phyloP scores from a whole-genome alignment of 345 rosid species.

The Trapa bicornis region DNA sequence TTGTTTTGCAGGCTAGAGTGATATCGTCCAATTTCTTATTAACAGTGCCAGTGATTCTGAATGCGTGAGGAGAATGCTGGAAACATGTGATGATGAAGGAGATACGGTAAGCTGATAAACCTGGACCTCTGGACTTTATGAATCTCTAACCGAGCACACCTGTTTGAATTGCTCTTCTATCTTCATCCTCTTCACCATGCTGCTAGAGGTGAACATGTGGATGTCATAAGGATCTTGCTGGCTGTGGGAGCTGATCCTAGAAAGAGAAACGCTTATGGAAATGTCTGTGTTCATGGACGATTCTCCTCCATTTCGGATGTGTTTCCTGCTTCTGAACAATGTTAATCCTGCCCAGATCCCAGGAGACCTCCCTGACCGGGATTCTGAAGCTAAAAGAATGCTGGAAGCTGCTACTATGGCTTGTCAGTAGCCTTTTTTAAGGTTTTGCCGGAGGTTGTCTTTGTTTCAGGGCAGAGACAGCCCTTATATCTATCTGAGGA shows the following conservation, averaged over 20 bases:
- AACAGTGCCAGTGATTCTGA: slow-evolving; percentile 35
- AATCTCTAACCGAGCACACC: not conserved
- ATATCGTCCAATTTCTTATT: slow-evolving; percentile 53
- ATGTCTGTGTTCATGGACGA: slow-evolving; percentile 32
- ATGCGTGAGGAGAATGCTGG: slow-evolving; percentile 53
- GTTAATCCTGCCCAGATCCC: slow-evolving; percentile 8
- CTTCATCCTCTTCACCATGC: slow-evolving; percentile 90
- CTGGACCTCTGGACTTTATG: not conserved
- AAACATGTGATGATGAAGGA: slow-evolving; percentile 63
- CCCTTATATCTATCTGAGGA: not conserved
- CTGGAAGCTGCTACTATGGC: slow-evolving; percentile 8
- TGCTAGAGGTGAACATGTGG: slow-evolving; percentile 79
- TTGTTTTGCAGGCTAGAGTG: slow-evolving; percentile 41
- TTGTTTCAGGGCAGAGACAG: not conserved
- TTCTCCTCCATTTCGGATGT: not conserved
- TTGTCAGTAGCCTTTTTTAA: slow-evolving; percentile 6
- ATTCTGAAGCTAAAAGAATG: slow-evolving; percentile 12
- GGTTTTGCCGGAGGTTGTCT: not conserved
- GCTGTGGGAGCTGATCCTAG: slow-evolving; percentile 56
- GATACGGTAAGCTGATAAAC: slow-evolving; percentile 54
- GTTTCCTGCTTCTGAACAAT: not conserved
- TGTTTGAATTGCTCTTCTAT: not conserved
- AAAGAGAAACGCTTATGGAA: slow-evolving; percentile 42
- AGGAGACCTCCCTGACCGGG: slow-evolving; percentile 10
- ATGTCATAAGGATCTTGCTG: slow-evolving; percentile 54